Base-by-base conservation (phyloP, 208 protist genomes). In the Leishmania mexicana region DNA sequence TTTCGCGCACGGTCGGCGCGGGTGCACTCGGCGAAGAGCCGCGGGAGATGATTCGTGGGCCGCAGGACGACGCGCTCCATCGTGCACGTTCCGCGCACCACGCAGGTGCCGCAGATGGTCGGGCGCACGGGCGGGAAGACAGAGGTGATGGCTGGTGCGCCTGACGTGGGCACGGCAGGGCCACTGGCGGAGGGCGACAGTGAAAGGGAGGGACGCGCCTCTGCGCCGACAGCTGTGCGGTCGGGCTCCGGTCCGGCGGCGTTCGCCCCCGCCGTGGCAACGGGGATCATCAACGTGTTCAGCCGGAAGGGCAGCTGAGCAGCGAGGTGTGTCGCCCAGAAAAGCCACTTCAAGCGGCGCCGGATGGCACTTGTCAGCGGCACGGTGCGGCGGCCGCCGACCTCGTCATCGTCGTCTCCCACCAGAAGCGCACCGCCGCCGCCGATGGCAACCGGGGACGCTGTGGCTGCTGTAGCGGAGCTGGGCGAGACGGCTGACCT, bases 1-100 rank as follows among this genome's bases (percentile, higher is more conserved):
- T 11, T 31, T 54, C 19, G 38, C 47, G 6, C 60, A 47, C 3
- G 38, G 57, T 10, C 42, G 76, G 45, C 60, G 60, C 47, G 31
- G 28, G 28, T 38, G 58, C 45, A 40, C 42, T 49, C 47, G 15
- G 76, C 47, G 49, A 42, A 70, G 31, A 62, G 64, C 28, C 49
- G 35, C 47, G 78, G 78, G 35, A 73, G 11, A 42, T 53, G 35
- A 47, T 62, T 73, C 0, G 76, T 81, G 28, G 82, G 82, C 24
- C 60, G 72, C 77, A 85, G 82, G 62, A 81, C 28, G 13, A 85
- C 51, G 28, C 77, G 76, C 62, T 81, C 82, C 11, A 85, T 75
- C 31, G 77, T 70, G 72, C 82, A 85, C 28, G 72, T 79, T 28
- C 82, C 82, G 8, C 73, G 78, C 10, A 85, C 38, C 21, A 85